These are phyloP conservation scores for Raphanus raphanistrum DNA, from an alignment of 345 rosid genomes.

Conservation along the genomic window DNA sequence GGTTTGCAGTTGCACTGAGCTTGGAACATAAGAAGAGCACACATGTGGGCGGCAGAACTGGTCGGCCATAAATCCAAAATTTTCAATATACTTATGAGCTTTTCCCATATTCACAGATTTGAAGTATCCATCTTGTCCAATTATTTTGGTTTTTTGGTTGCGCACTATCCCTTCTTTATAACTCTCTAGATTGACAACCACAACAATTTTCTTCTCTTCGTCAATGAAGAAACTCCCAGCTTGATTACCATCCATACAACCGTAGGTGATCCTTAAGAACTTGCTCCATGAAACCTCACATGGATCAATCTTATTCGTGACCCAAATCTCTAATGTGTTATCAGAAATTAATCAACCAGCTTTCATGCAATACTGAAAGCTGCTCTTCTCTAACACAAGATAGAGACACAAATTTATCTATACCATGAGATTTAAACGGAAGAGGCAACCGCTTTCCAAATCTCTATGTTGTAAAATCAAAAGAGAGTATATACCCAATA, in stretches of 20 bases:
- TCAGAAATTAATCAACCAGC: background rate
- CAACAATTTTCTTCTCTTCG: background rate
- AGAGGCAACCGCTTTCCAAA: background rate
- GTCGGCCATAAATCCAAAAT: background rate
- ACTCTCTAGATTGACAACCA: background rate
- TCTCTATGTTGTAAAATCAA: background rate
- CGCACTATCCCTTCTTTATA: background rate
- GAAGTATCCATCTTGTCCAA: background rate
- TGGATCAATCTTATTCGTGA: background rate
- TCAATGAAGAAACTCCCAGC: background rate
- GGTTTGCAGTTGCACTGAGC: background rate
- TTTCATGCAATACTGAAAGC: background rate
- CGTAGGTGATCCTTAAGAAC: background rate
- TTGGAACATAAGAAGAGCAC: background rate
- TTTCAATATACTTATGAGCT: background rate
- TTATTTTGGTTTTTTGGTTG: background rate
- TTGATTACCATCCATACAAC: background rate
- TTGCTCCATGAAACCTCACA: background rate
- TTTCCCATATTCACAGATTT: background rate
- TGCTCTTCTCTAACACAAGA: background rate
- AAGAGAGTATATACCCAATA: background rate
- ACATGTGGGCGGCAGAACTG: background rate
- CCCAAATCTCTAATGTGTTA: constrained; percentile 5
- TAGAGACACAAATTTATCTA: background rate
- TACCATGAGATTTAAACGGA: background rate